Base-by-base conservation (phyloP, 176 grass and related monocot species). In the Hsuehochloa calcarea region DNA sequence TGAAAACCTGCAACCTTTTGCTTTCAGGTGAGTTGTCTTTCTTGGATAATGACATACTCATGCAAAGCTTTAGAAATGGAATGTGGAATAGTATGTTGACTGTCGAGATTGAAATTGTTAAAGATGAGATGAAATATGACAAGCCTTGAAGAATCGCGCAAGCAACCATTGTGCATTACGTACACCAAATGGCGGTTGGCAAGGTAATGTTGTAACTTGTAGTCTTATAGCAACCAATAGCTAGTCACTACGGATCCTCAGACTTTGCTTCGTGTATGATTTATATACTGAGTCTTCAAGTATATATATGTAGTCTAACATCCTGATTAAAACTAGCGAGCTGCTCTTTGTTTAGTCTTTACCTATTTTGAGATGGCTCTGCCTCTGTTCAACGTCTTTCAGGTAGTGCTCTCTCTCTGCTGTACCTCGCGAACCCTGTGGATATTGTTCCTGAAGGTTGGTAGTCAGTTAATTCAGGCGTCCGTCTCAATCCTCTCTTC, bases 381-480 rank as follows among this genome's bases (percentile, higher is more conserved):
- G 27, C 5, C 46, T 49, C 46, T 15, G 46, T 47, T 51, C 5
- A 31, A 67, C 38, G 44, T 8, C 29, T 10, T 37, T 10, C 79
- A 81, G 79, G 65, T 39, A 40, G 0, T n/a, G n/a, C 1, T 13
- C 29, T 81, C 44, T 51, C 62, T 69, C 2, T 68, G 62, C 20
- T 68, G 47, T 81, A 81, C 47, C 64, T 81, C 20, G 22, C 25
- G 47, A 26, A 12, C 65, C 79, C 79, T 68, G 14, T 68, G 4
- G 62, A 81, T 50, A 13, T 81, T 40, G 46, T 67, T 68, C 64
- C 64, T 55, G 64, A 81, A 81, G 64, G 79, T 81, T 55, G 31
- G 4, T 15, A 37, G 4, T 0, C 17, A 15, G 29, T 23, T 37
- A 22, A 4, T 80, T 52, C 46, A 23, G 29, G 26, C 78, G 20